These are phyloP conservation scores for Graphium sp. DNA, from an alignment of 2,329 filamentous ascomycete genomes.

Conservation along the genomic window DNA sequence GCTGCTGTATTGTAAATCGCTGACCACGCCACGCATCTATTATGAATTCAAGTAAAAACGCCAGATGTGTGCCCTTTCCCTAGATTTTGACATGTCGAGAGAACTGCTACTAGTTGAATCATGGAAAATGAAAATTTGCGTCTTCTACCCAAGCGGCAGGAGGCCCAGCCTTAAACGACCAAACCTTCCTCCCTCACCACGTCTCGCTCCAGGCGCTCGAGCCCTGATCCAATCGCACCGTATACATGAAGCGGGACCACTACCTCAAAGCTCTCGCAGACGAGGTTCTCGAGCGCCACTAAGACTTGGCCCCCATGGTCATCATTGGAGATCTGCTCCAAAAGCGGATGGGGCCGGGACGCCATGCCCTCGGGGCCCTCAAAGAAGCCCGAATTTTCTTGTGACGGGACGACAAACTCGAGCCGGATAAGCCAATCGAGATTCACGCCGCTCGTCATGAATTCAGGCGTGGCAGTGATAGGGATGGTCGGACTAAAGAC, in stretches of 20 bases:
- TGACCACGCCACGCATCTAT: no score
- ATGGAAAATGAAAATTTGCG: no score
- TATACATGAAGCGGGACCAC: conserved; percentile 74
- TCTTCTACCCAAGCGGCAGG: no score
- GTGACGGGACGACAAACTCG: conserved; percentile 73
- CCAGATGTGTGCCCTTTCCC: no score
- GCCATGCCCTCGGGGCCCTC: conserved; percentile 10
- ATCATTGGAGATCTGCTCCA: conserved; percentile 66
- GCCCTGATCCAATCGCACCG: conserved; percentile 38
- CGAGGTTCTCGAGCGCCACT: conserved; percentile 60
- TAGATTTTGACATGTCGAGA: no score
- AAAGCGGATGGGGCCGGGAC: conserved; percentile 28
- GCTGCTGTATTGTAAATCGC: no score
- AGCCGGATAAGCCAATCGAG: conserved; percentile 80
- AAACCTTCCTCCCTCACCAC: conserved; percentile 31
- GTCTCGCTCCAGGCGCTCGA: conserved; percentile 38
- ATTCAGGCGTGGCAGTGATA: conserved; percentile 69
- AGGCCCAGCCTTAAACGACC: conserved; percentile 14
- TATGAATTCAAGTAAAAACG: no score
- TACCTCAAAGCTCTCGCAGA: conserved; percentile 83
- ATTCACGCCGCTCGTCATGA: conserved; percentile 75
- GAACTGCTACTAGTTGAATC: no score
- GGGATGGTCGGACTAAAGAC: conserved; percentile 77
- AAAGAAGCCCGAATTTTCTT: conserved; percentile 9
- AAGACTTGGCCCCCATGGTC: conserved; percentile 59